These are phyloP conservation scores for Lunasporangiospora selenospora DNA, from an alignment of 192 early-diverging fungal species.

Conservation along the genomic window DNA sequence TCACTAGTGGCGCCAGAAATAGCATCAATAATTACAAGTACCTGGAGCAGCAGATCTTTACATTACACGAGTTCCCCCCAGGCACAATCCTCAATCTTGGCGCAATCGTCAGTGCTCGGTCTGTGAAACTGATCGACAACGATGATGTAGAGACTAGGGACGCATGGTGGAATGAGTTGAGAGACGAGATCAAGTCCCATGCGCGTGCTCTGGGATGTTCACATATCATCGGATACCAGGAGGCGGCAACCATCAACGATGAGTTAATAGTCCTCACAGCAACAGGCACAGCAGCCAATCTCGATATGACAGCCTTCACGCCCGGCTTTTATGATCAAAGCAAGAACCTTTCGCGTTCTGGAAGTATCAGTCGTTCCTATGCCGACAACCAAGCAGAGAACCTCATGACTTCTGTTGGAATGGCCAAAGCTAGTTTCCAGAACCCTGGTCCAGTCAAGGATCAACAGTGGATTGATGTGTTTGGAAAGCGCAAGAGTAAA, in stretches of 20 bases:
- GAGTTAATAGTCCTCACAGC: constrained; percentile 72
- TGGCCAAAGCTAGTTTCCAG: constrained; percentile 33
- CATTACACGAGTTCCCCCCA: constrained; percentile 47
- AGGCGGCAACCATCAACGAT: constrained; percentile 66
- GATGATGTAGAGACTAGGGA: constrained; percentile 46
- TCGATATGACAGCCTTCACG: constrained; percentile 62
- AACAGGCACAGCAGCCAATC: constrained; percentile 75
- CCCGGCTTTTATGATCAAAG: constrained; percentile 28
- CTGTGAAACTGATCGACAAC: constrained; percentile 51
- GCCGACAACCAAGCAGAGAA: constrained; percentile 23
- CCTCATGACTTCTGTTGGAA: constrained; percentile 16
- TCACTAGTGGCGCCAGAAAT: constrained; percentile 42
- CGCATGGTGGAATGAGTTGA: constrained; percentile 63
- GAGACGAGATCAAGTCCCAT: constrained; percentile 83
- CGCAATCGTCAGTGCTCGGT: constrained; percentile 46
- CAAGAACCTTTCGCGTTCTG: constrained; percentile 40
- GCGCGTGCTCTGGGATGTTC: constrained; percentile 71
- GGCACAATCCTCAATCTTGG: constrained; percentile 48
- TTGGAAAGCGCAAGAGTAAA: constrained; percentile 45
- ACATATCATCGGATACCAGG: constrained; percentile 77
- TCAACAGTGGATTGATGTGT: constrained; percentile 45
- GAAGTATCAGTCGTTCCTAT: constrained; percentile 40
- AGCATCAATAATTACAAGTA: constrained; percentile 49
- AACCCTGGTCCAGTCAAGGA: constrained; percentile 30
- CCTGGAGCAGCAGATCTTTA: constrained; percentile 49